Conservation (phyloP, 768 basidiomycete genomes). For the Hypholoma fasciculare region DNA sequence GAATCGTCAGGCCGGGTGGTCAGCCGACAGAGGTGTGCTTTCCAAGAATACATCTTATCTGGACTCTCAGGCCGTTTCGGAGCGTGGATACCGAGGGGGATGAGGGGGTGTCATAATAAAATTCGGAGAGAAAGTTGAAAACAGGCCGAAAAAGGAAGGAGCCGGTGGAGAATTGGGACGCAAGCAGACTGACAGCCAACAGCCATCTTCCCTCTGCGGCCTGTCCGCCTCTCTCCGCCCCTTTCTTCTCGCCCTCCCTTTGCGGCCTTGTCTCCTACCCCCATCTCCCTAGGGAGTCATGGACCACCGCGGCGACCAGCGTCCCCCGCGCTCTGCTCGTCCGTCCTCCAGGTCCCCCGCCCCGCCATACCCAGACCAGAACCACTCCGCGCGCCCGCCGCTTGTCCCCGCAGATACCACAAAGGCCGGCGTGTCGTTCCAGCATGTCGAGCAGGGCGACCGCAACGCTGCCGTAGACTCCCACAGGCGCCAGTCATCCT, state of each 20-base stretch:
- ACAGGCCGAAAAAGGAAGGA: constrained; percentile 18
- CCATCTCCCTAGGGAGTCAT: constrained; percentile 34
- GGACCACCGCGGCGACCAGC: constrained; percentile 40
- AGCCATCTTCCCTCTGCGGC: constrained; percentile 17
- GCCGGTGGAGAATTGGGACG: constrained; percentile 7
- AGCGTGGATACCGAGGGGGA: neutral
- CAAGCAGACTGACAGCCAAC: constrained; percentile 23
- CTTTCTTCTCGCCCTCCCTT: constrained; percentile 14
- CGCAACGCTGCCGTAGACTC: constrained; percentile 57
- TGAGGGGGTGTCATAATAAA: neutral
- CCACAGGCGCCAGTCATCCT: constrained; percentile 48
- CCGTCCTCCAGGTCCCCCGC: constrained; percentile 40
- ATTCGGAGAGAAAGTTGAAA: constrained; percentile 7
- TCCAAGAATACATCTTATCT: too few relatives aligned
- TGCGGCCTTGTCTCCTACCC: constrained; percentile 7
- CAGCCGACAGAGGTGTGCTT: too few relatives aligned
- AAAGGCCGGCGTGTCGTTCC: constrained; percentile 66
- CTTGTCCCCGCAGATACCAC: constrained; percentile 33
- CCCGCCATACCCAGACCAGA: constrained; percentile 36
- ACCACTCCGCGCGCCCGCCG: constrained; percentile 26
- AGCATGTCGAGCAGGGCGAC: constrained; percentile 69
- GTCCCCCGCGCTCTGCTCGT: constrained; percentile 56
- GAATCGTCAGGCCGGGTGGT: too few relatives aligned
- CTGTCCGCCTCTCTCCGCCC: constrained; percentile 21
- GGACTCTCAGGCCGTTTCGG: neutral